Base-by-base conservation (phyloP, 257 asterid species). In the Craterostigma plantagineum region DNA sequence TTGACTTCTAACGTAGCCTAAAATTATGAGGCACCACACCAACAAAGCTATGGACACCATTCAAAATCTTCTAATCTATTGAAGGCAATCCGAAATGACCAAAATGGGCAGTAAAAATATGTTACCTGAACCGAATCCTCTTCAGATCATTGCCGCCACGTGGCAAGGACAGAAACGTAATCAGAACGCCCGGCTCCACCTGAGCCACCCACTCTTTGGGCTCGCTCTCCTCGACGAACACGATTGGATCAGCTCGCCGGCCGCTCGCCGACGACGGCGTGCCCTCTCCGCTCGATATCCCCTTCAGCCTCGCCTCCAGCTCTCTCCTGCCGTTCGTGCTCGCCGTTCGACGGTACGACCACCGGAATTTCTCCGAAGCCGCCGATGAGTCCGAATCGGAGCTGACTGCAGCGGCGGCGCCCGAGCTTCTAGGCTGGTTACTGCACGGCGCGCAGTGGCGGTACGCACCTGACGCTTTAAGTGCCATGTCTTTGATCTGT, bases 131-230 rank as follows among this genome's bases (percentile, higher is more conserved):
- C 1, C 98, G 94, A 51, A 87, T 87, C 43, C 92, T 71, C 77
- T 79, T 87, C 14, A 82, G 92, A 61, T 87, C 95, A 44, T 87
- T 87, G 38, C 92, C 95, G 57, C 98, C 98, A 23, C 85, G 80
- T 42, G 93, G 95, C 67, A 81, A 45, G 17, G 98, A 87, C 58
- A 87, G 52, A 53, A 87, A 87, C 5, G 98, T 87, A 71, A 87
- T 87, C 48, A 87, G 59, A 10, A 87, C 98, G 7, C 98, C 98
- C 53, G 95, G 83, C 55, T 87, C 98, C 53, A 87, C 95, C 61
- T 87, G 98, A 17, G 95, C 95, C 52, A 87, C 98, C 98, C 98
- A 81, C 77, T 87, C 98, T 58, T 82, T 81, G 1, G 92, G 92
- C 67, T 79, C 95, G 59, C 51, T 76, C 73, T 81, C 97, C 66